Base-by-base conservation (phyloP, 2,329 filamentous ascomycete genomes). In the Phyllosticta citriasiana region DNA sequence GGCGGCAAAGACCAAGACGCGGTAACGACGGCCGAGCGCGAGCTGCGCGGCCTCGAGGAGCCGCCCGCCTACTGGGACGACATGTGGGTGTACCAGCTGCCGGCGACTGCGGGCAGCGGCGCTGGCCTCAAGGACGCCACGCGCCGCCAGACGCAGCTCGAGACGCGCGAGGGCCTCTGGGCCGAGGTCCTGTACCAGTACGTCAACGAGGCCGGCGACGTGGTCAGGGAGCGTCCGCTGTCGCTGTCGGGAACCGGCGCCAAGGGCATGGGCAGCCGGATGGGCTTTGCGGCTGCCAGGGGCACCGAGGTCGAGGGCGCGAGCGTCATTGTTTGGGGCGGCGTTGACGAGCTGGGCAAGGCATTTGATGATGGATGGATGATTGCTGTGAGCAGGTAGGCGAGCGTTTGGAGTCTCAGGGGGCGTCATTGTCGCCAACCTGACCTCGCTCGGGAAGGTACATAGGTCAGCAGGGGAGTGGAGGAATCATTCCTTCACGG, bases 251-350 rank as follows among this genome's bases (percentile, higher is more conserved):
- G 74, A 76, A 63, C 76, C 69, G 19, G 76, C 72, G 4, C 74
- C 72, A 35, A 68, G 71, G 68, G 74, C 65, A 58, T 79, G 64
- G 69, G 80, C 69, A 62, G 73, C 63, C 55, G 80, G 70, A 63
- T 71, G 62, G 65, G 70, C 2, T 75, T 77, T 60, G 74, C 72
- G 1, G 69, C 70, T 2, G 69, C 71, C 7, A 73, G 69, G 56
- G 76, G 74, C 1, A 73, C 75, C 0, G 78, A 80, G 57, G 70
- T 78, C 3, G 77, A 78, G 63, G 79, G 76, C 3, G 77, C 75
- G 57, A 78, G 72, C 14, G 73, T 80, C 6, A 71, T 83, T 2
- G 65, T 82, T 12, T 84, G 81, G 81, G 82, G 81, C n/a, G 81
- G 82, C 0, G 63, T 76, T 3, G 77, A 78, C 65, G 73, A 70